These are phyloP conservation scores for Exidia glandulosa DNA, from an alignment of 768 basidiomycete species.

Conservation along the genomic window DNA sequence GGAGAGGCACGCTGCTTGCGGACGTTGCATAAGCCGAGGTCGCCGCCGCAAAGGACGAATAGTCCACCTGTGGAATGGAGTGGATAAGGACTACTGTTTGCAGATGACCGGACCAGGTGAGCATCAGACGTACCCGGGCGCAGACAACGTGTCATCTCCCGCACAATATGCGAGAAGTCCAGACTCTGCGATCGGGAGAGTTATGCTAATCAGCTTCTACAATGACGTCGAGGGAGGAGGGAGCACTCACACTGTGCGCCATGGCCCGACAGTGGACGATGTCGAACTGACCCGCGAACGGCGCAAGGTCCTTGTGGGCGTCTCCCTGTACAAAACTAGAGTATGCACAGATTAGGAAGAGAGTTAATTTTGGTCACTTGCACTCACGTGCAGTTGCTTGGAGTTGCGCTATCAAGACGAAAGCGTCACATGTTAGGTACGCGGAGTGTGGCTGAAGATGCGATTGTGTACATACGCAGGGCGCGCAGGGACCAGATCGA, in stretches of 20 bases:
- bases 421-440: not conserved
- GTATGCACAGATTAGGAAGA: not conserved
- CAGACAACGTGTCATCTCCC: conserved; percentile 9
- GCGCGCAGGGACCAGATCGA: conserved; percentile 14
- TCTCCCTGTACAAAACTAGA: conserved; percentile 17
- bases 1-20: conserved; percentile 6
- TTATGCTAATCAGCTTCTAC: conserved; percentile 1
- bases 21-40: conserved; percentile 12
- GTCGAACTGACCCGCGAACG: conserved; percentile 12
- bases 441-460: not conserved
- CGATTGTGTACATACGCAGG: conserved; percentile 7
- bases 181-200: conserved; percentile 2
- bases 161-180: conserved; percentile 6
- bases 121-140: conserved; percentile 11
- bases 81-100: not conserved
- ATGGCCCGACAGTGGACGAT: conserved; percentile 20
- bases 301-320: conserved; percentile 11
- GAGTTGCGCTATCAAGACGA: not conserved
- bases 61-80: conserved; percentile 11
- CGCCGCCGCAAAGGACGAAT: conserved; percentile 14
- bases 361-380: not conserved
- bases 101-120: no score
- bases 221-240: not conserved
- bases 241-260: conserved; percentile 13
- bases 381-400: not conserved